A percentile compares a stretch with the other conserved stretches of the same genome.
phyloP scores from a whole-genome alignment of 2,329 filamentous ascomycete species.

The Rosellinia necatrix region DNA sequence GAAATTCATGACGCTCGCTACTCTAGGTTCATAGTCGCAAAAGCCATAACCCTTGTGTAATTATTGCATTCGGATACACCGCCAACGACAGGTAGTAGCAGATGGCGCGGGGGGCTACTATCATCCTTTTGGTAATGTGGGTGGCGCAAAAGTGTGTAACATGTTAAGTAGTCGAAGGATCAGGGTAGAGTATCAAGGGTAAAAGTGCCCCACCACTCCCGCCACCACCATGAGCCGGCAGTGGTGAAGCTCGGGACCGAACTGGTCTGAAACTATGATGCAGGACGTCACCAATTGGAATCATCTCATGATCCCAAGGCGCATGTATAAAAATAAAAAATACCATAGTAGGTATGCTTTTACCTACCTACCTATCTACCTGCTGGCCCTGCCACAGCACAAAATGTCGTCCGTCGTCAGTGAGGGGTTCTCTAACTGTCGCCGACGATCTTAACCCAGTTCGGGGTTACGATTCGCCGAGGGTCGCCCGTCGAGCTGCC shows the following conservation, averaged over 20 bases:
- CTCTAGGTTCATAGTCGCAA: no score
- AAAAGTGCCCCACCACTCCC: not conserved
- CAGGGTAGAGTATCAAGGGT: conserved; percentile 4
- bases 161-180: not conserved
- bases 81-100: no score
- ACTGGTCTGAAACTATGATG: not conserved
- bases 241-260: not conserved
- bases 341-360: not conserved
- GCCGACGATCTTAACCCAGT: conserved; percentile 12
- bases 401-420: not conserved
- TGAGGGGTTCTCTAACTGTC: not conserved
- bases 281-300: not conserved
- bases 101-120: no score
- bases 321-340: not conserved
- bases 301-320: not conserved
- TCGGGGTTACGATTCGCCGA: conserved; percentile 5
- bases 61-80: no score
- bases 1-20: no score
- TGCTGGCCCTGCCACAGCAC: not conserved
- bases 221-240: not conserved
- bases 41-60: no score
- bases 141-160: not conserved
- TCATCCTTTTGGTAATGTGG: no score
- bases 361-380: not conserved
- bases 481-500: conserved; percentile 12